Evolutionary conservation across 2,329 filamentous ascomycete species (phyloP).

Genomic region (Xylaria polymorpha): DNA sequence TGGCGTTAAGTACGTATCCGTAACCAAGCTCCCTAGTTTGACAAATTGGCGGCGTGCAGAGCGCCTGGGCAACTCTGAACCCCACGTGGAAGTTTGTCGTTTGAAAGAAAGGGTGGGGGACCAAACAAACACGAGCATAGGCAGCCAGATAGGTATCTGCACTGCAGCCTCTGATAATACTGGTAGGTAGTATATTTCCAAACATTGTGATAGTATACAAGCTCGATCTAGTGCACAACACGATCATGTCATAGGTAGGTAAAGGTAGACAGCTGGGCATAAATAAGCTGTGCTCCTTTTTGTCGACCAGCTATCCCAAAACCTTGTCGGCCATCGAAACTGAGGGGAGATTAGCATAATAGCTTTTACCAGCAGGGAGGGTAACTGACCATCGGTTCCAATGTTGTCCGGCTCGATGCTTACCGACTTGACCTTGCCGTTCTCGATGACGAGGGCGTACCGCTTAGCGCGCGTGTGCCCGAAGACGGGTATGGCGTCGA

Average conservation of each 20-base stretch:
- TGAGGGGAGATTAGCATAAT: conserved; percentile 41
- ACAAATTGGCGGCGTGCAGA: background rate
- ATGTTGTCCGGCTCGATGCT: conserved; percentile 92
- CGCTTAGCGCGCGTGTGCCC: conserved; percentile 86
- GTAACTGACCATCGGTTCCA: conserved; percentile 74
- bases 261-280: background rate
- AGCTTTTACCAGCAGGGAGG: background rate
- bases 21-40: background rate
- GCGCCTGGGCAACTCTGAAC: background rate
- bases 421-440: conserved; percentile 84
- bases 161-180: background rate
- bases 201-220: conserved; percentile 1
- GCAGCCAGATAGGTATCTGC: background rate
- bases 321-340: conserved; percentile 66
- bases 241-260: background rate
- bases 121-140: background rate
- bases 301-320: conserved; percentile 48
- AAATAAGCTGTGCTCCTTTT: background rate
- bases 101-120: background rate
- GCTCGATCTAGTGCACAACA: conserved; percentile 9
- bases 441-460: conserved; percentile 83
- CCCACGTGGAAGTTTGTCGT: background rate
- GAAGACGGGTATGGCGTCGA: conserved; percentile 83
- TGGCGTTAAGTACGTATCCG: background rate
- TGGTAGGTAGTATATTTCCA: conserved; percentile 4